Evolutionary conservation across 257 asterid species (phyloP), one percentile per base, ranked within the genome.

Genomic region (Catharanthus roseus): DNA sequence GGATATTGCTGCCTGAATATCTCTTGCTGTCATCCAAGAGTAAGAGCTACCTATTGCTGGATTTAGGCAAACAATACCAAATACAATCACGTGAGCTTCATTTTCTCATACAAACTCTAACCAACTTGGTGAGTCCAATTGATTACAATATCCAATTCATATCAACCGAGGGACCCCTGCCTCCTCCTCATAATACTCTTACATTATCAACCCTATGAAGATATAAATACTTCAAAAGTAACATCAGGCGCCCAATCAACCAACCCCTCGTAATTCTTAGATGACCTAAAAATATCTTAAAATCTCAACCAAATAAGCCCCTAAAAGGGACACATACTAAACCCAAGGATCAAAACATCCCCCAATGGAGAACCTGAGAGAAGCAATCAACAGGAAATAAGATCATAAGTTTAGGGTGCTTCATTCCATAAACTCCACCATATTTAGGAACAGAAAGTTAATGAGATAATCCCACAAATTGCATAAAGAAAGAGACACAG

Each of bases 1-100:
- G 67, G 81, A 86, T 82, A 74, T 76, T 78, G 80, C 77, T 77
- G 73, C 81, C 53, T 63, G 63, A 71, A 51, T 62, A 81, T 77
- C 83, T 86, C 76, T 83, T 77, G 83, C 75, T 80, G 75, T 53
- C 65, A 50, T 58, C 34, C 34, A 67, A 24, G 69, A 71, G 57
- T 47, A 61, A 67, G 68, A 60, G 75, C 69, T 82, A 60, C 67
- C 61, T 69, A 62, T 65, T 76, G 78, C 78, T 66, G 69, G 54
- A 62, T 72, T 73, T 49, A 61, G 62, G 67, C 77, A 75, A 65
- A 62, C 84, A 78, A 49, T 53, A 71, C 64, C 70, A 33, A 41
- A 56, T 76, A 77, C 61, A 74, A 74, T 86, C 84, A 77, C 84
- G 75, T 73, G 85, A 79, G 26, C 24, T 63, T 31, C 29, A 41